Base-by-base conservation (phyloP, 805 yeast species). In the Candida silvatica region DNA sequence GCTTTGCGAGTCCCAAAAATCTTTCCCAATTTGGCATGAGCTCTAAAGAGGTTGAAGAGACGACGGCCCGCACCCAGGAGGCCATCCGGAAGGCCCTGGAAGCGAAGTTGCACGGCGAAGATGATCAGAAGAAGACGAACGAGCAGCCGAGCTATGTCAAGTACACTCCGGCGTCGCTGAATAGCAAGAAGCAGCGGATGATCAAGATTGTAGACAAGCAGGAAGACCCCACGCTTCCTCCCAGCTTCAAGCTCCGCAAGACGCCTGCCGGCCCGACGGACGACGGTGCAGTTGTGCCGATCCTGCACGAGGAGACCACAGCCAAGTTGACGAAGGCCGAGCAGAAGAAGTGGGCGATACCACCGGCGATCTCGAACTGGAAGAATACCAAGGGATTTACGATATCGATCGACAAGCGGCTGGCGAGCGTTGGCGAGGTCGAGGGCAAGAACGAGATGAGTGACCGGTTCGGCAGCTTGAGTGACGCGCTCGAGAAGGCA, bases 301-400 rank as follows among this genome's bases (percentile, higher is more conserved):
- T 85, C 0, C 67, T 86, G 29, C 76, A 83, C n/a, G 63, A 74
- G 20, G 63, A 70, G n/a, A 35, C 46, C 3, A 66, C 75, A 5
- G 74, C 73, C 17, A 62, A 68, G 47, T 54, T 80, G 15, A 71
- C 87, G 0, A 72, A 74, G 19, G 84, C 80, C 44, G 94, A 87
- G 35, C 82, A 77, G 43, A 74, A 71, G 19, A 69, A 73, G 41
- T 90, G 97, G 96, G 68, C 70, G 32, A 86, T 92, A 20, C 97
- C 97, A 0, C 78, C 95, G 0, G 85, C 94, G 1, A 73, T 90
- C 0, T 90, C 97, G 1, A 86, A 85, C 54, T 92, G 97, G 97
- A 88, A 87, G 56, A 92, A 92, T 55, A 84, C 88, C 14, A 81
- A 83, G 46, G 97, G 97, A 1, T 85, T 77, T 51, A 77, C 95